Base-by-base conservation (phyloP, 169 alveolate genomes). In the Perkinsus marinus region DNA sequence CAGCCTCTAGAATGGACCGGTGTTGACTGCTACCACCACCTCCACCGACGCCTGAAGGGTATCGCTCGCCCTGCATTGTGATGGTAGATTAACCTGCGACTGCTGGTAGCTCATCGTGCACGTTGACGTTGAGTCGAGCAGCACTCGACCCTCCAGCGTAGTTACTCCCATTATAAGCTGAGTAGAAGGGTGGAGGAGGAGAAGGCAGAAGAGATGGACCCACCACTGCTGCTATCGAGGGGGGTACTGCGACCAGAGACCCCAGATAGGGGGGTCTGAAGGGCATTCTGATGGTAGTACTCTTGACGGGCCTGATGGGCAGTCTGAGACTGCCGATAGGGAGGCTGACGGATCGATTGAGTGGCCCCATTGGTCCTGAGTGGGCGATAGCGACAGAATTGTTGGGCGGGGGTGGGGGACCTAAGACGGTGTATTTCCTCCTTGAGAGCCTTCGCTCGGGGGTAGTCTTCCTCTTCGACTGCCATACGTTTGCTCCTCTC, bases 401-500 rank as follows among this genome's bases (percentile, higher is more conserved):
- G 79, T 41, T 41, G 19, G 3, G 46, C 46, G 46, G 10, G 19
- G 46, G 46, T 41, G 46, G 10, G 46, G 36, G 26, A 57, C 79
- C 97, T 95, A 46, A 96, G 43, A 91, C 96, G 94, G 22, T 96
- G 97, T 37, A 96, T 96, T 92, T 96, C 97, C 43, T 91, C 91
- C 93, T 96, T 96, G 26, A 96, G 94, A 68, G 96, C 93, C 90
- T 95, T 95, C 22, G 98, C 98, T 0, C 95, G 90, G 90, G 96
- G 98, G 93, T 94, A 96, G 90, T 96, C 97, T 92, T 96, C 98
- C 94, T 94, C 95, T 90, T 93, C 69, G n/a, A 96, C 95, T 0
- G 98, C 98, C 22, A 94, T 92, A 47, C 93, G 93, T 93, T 96
- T 96, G 91, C 97, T 94, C 90, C 96, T 97, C 92, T 95, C 97